These are phyloP conservation scores for Panellus pusillus DNA, from an alignment of 768 basidiomycete species.

Conservation along the genomic window DNA sequence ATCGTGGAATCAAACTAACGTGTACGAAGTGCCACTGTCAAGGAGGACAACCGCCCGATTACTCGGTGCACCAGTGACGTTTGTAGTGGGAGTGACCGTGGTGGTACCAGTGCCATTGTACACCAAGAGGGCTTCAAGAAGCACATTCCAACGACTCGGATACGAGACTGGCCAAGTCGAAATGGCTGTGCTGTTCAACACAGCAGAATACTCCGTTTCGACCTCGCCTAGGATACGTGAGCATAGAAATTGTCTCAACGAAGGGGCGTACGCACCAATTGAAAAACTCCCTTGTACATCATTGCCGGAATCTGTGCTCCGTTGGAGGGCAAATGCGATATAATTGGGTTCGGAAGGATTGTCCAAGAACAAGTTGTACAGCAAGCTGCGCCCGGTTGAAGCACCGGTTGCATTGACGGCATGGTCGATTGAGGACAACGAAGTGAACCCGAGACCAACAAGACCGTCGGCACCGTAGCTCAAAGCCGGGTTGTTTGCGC, in stretches of 20 bases:
- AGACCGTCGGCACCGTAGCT: slow-evolving; percentile 72
- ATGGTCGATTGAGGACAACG: slow-evolving; percentile 71
- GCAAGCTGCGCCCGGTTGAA: slow-evolving; percentile 63
- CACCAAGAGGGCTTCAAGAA: slow-evolving; percentile 71
- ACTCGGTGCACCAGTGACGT: slow-evolving; percentile 55
- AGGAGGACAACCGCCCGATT: slow-evolving; percentile 75
- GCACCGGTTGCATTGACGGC: slow-evolving; percentile 56
- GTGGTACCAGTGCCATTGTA: slow-evolving; percentile 35
- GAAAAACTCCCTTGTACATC: slow-evolving; percentile 69
- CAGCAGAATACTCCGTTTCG: slow-evolving; percentile 59
- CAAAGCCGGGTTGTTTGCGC: slow-evolving; percentile 71
- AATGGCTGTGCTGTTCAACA: slow-evolving; percentile 58
- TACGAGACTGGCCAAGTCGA: slow-evolving; percentile 69
- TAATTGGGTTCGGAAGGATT: slow-evolving; percentile 76
- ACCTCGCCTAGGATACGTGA: slow-evolving; percentile 52
- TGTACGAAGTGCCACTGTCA: slow-evolving; percentile 82
- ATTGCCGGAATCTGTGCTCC: slow-evolving; percentile 50
- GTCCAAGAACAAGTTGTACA: slow-evolving; percentile 73
- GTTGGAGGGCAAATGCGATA: slow-evolving; percentile 73
- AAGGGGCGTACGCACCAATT: slow-evolving; percentile 50
- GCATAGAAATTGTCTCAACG: not conserved
- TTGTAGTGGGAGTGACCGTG: slow-evolving; percentile 52
- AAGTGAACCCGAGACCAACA: slow-evolving; percentile 75
- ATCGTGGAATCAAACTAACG: slow-evolving; percentile 46
- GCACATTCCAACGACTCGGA: slow-evolving; percentile 74